These are phyloP conservation scores for Cercis canadensis DNA, from an alignment of 306 rosid species.

Conservation along the genomic window DNA sequence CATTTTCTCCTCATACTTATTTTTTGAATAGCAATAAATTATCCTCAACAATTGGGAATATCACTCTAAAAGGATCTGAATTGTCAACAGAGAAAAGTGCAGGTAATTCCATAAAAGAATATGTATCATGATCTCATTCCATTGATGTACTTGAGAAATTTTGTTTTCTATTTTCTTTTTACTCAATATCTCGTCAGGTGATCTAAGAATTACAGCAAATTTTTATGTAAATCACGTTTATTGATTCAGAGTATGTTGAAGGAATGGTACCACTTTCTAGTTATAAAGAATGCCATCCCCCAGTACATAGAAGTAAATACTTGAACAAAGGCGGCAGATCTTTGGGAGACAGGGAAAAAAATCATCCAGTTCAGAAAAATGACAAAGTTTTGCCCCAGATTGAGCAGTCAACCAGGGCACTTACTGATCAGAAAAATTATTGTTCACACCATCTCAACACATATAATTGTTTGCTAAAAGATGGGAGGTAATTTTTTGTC, in stretches of 20 bases:
- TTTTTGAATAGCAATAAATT: conserved; percentile 38
- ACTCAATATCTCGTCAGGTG: conserved; percentile 22
- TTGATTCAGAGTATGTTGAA: conserved; percentile 62
- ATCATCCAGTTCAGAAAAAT: conserved; percentile 37
- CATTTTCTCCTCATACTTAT: conserved; percentile 50
- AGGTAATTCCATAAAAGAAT: conserved; percentile 56
- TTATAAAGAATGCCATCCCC: conserved; percentile 46
- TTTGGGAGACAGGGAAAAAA: conserved; percentile 50
- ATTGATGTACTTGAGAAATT: conserved; percentile 23
- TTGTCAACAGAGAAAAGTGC: conserved; percentile 36
- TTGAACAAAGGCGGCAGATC: conserved; percentile 51
- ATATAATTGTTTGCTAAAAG: conserved; percentile 69
- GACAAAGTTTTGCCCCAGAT: conserved; percentile 44
- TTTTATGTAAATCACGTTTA: conserved; percentile 39
- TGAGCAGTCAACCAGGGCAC: conserved; percentile 47
- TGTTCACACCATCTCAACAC: conserved; percentile 55
- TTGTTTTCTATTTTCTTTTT: not conserved
- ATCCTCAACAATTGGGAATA: conserved; percentile 47
- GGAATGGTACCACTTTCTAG: conserved; percentile 45
- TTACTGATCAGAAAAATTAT: conserved; percentile 45
- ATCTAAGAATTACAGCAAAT: conserved; percentile 30
- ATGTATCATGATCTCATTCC: conserved; percentile 32
- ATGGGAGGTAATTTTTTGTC: conserved; percentile 64
- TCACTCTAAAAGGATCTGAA: conserved; percentile 41
- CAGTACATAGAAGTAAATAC: conserved; percentile 39